A percentile compares a stretch with the other conserved stretches of the same genome.
phyloP scores from a whole-genome alignment of 306 rosid species.

The Hylodesmum podocarpum region DNA sequence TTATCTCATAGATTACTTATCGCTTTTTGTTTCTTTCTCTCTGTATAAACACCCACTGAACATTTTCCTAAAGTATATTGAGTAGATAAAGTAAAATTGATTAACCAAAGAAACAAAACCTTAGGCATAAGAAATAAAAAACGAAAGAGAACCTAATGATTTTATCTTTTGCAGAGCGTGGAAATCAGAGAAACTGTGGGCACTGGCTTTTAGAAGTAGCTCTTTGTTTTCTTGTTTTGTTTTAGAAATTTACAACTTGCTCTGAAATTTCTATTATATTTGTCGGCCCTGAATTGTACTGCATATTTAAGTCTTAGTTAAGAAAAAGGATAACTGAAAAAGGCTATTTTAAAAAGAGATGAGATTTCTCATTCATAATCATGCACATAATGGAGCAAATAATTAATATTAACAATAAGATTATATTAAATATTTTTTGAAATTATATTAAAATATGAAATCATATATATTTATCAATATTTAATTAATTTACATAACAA shows the following conservation, averaged over 20 bases:
- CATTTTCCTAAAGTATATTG: not conserved
- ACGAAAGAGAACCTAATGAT: not conserved
- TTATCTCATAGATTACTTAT: no score
- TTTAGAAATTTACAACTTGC: slow-evolving; percentile 10
- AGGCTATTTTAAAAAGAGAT: not conserved
- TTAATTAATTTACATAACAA: no score
- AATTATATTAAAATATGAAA: no score
- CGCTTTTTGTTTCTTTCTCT: not conserved
- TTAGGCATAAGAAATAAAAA: no score
- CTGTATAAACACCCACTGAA: not conserved
- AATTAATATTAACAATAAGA: not conserved
- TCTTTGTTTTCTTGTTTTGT: not conserved
- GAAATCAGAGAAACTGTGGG: slow-evolving; percentile 18
- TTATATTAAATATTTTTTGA: no score
- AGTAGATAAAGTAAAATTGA: no score
- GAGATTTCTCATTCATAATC: slow-evolving; percentile 6
- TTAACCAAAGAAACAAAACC: no score
- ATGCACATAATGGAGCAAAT: slow-evolving; percentile 3
- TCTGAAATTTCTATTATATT: slow-evolving; percentile 25
- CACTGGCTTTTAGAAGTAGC: slow-evolving; percentile 14
- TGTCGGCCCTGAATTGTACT: not conserved
- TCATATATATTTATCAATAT: no score
- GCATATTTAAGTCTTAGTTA: not conserved
- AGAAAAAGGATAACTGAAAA: slow-evolving; percentile 19
- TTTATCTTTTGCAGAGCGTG: not conserved